Evolutionary conservation across 805 yeast species (phyloP), one percentile per base, ranked within the genome.

Genomic region (Candida ortonii): DNA sequence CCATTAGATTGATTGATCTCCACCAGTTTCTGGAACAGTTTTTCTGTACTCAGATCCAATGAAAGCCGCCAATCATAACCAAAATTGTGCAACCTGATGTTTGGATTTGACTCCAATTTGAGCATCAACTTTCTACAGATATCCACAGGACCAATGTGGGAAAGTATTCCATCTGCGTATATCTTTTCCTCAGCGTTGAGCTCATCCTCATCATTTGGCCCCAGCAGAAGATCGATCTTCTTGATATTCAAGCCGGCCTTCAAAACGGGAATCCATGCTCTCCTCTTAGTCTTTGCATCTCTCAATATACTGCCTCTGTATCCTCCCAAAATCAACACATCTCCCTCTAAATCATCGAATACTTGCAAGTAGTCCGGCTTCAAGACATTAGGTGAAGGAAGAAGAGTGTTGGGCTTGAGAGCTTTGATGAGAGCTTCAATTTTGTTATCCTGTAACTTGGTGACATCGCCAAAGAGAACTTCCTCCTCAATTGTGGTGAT

Each of bases 61-160:
- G 89, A 77, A 5, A 88, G 59, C 49, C 97, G 71, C 97, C 97
- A 89, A 62, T 89, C 97, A 57, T 88, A 89, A n/a, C 95, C 94
- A 61, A 80, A 89, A 37, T 82, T 80, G 36, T 75, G 73, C 5
- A 85, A 78, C 11, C 61, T 70, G 4, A 82, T 71, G 9, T 73
- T 76, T 2, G 84, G 80, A 47, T 78, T 80, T 6, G 64, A 46
- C 2, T 49, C 49, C 22, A 89, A 57, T 46, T 65, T 72, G 29
- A 71, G 70, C 30, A 83, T 69, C 36, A 89, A 62, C 46, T 70
- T 72, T 41, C 71, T 70, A 33, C 87, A 73, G 13, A 88, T 71
- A 54, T 88, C 97, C 11, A 88, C 77, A 1, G 96, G 96, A 0
- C 96, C 97, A 28, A 88, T 70, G 54, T 85, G 87, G 10, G 81